Base-by-base conservation (phyloP, 2,329 filamentous ascomycete species). In the Botrytis paeoniae region DNA sequence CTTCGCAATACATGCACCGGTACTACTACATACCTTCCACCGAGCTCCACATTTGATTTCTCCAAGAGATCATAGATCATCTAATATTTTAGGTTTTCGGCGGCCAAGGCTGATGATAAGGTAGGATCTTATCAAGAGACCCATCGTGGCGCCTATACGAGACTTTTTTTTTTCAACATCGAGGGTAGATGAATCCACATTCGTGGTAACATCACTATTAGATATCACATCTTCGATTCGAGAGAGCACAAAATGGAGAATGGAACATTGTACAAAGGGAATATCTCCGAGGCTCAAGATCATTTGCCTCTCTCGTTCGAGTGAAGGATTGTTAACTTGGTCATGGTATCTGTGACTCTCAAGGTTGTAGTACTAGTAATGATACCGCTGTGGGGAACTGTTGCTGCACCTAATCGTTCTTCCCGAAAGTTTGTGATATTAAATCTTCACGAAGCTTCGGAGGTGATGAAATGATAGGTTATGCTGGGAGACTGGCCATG, bases 81-180 rank as follows among this genome's bases (percentile, higher is more conserved):
- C 64, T 54, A 29, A 68, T 57, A 68, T 39, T n/a, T 41, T 9
- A 10, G 12, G 37, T 10, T 37, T n/a, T 29, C 64, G 18, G 20
- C 5, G 48, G 64, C 25, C 64, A 68, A 54, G 20, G 25, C 39
- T 37, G 12, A 37, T 32, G 41, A 68, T 39, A 57, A 54, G 48
- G 39, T 32, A 41, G 45, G 9, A 57, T 39, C 45, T 68, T 41
- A 68, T 68, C 64, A 41, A 68, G 16, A 39, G 45, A 39, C n/a
- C 48, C 64, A 68, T 41, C 35, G 48, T 68, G 48, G 48, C 48
- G 48, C 45, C 48, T 20, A 68, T 57, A 68, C 48, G 65, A 41
- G 65, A 57, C 35, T 6, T n/a, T 29, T 41, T n/a, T 29, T 41
- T 39, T 41, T 57, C n/a, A 29, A 37, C 35, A 41, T 32, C 48